Conservation (phyloP, 306 rosid species). For the Notholithocarpus densiflorus region DNA sequence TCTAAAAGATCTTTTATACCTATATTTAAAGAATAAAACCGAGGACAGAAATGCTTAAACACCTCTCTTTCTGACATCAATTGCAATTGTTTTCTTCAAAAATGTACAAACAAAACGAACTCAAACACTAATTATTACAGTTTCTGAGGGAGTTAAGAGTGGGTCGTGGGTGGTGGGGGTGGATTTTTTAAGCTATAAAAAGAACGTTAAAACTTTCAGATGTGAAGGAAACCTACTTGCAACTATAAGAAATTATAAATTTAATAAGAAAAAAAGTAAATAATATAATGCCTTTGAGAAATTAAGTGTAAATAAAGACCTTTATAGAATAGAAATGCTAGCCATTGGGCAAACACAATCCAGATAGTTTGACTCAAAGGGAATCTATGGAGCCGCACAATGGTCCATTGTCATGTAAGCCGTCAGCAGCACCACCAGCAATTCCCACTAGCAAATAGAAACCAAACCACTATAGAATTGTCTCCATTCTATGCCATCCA, state of each 20-base stretch:
- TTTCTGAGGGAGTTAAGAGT: no score
- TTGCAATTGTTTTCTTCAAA: no score
- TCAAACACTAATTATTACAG: no score
- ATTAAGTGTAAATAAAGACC: background rate
- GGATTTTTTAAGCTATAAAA: constrained; percentile 2
- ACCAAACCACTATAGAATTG: constrained; percentile 20
- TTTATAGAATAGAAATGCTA: constrained; percentile 3
- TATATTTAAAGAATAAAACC: no score
- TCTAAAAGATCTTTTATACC: no score
- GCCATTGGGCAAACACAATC: constrained; percentile 43
- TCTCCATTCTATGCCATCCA: constrained; percentile 1
- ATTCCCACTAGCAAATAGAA: constrained; percentile 9
- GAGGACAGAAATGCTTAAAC: no score
- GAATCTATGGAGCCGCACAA: constrained; percentile 12
- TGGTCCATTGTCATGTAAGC: constrained; percentile 32
- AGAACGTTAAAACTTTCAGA: constrained; percentile 18
- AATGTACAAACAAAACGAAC: no score
- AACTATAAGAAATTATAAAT: background rate
- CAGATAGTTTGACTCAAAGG: constrained; percentile 26
- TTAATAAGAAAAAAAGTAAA: background rate
- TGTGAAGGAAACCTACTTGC: constrained; percentile 22
- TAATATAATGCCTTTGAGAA: background rate
- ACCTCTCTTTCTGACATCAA: no score
- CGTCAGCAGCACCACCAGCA: constrained; percentile 18
- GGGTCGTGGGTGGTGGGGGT: background rate